A percentile compares a stretch with the other conserved stretches of the same genome.
These are phyloP conservation scores for Astrephomene gubernaculifera DNA, from an alignment of 139 green algal species.

Conservation along the genomic window DNA sequence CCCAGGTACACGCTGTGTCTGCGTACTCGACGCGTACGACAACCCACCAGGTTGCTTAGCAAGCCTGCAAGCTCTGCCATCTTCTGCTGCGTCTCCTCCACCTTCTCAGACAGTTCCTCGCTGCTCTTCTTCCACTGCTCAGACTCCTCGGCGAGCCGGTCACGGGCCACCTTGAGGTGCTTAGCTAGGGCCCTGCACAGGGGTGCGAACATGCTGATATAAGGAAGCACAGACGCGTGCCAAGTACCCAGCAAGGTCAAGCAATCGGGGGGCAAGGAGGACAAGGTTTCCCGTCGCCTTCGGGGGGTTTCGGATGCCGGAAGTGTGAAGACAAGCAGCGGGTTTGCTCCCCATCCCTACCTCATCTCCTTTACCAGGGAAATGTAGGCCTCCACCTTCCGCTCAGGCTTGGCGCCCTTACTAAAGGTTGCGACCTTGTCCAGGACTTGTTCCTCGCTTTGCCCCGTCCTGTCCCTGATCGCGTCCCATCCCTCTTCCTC, in stretches of 20 bases:
- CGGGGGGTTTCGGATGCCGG: too few species aligned
- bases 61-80: neutral
- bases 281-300: too few species aligned
- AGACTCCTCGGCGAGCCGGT: conserved; percentile 50
- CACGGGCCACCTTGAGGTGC: conserved; percentile 48
- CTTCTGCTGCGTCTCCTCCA: conserved; percentile 25
- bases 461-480: conserved; percentile 57
- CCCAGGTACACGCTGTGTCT: too few species aligned
- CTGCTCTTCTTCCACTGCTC: conserved; percentile 60
- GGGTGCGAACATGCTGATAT: neutral
- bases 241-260: too few species aligned
- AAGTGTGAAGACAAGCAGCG: too few species aligned
- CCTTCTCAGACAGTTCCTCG: conserved; percentile 16
- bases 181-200: conserved; percentile 61
- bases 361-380: conserved; percentile 72
- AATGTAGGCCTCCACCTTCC: conserved; percentile 71
- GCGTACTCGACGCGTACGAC: too few species aligned
- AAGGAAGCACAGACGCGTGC: too few species aligned
- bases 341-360: too few species aligned
- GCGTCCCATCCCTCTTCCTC: conserved; percentile 70
- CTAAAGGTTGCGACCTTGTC: conserved; percentile 57
- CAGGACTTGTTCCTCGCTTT: conserved; percentile 51
- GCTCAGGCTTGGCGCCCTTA: conserved; percentile 62
- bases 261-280: too few species aligned
- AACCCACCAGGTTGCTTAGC: too few species aligned